A percentile compares a stretch with the other conserved stretches of the same genome.
phyloP scores from a whole-genome alignment of 1,139 yeast species.

The Geotrichum aggregatum region DNA sequence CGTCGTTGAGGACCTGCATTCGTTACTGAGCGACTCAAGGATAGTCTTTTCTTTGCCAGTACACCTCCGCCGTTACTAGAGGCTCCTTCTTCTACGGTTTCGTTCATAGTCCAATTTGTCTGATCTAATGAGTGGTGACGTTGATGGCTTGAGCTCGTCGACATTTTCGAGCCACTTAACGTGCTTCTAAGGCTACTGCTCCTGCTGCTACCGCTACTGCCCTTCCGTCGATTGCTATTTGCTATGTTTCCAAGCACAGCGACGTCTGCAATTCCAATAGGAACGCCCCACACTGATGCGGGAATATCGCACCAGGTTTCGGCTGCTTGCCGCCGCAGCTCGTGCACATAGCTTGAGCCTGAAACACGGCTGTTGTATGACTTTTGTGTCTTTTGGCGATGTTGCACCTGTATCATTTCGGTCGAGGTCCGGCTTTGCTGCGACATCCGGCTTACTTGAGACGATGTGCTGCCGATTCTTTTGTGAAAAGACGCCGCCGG shows the following conservation, averaged over 20 bases:
- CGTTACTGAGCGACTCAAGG: conserved; percentile 40
- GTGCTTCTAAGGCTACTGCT: not conserved
- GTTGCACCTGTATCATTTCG: too few relatives aligned
- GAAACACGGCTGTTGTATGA: conserved; percentile 20
- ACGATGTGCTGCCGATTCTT: conserved; percentile 14
- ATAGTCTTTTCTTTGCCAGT: conserved; percentile 5
- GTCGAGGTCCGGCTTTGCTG: too few relatives aligned
- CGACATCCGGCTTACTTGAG: conserved; percentile 2
- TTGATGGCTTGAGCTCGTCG: not conserved
- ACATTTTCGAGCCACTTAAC: not conserved
- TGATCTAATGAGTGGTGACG: not conserved
- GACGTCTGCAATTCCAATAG: conserved; percentile 55
- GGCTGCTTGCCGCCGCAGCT: conserved; percentile 52
- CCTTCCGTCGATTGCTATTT: not conserved
- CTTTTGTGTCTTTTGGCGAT: not conserved
- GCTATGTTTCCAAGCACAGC: not conserved
- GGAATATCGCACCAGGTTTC: conserved; percentile 50
- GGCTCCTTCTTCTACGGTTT: conserved; percentile 1
- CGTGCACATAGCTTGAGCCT: conserved; percentile 52
- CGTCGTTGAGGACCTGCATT: conserved; percentile 29
- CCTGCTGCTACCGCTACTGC: not conserved
- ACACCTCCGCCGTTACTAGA: not conserved
- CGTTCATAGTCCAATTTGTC: not conserved
- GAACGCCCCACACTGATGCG: conserved; percentile 58
- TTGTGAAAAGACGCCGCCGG: not conserved